Evolutionary conservation across 2,329 filamentous ascomycete species (phyloP).

Genomic region (Dactylellina drechsleri): DNA sequence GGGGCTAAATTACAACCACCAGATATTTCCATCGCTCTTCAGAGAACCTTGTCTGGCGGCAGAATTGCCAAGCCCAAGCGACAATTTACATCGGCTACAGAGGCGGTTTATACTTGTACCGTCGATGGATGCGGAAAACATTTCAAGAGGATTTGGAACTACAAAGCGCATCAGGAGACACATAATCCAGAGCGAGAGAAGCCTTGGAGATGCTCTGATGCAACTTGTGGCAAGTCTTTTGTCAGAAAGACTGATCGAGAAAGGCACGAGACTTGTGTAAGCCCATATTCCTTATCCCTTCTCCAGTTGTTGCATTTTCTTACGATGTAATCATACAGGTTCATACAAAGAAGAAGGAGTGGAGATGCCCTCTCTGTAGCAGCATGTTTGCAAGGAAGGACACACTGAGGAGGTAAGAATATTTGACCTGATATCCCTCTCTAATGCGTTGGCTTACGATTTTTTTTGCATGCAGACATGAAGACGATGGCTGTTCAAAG

Average conservation of each 20-base stretch:
- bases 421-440: not conserved
- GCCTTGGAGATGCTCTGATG: conserved; percentile 73
- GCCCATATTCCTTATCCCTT: conserved; percentile 56
- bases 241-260: conserved; percentile 82
- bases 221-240: conserved; percentile 78
- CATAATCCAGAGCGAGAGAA: conserved; percentile 79
- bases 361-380: conserved; percentile 76
- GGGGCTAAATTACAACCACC: conserved; percentile 42
- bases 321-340: conserved; percentile 68
- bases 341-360: conserved; percentile 77
- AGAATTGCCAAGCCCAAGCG: conserved; percentile 56
- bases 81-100: conserved; percentile 71
- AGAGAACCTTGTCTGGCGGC: conserved; percentile 41
- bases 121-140: conserved; percentile 73
- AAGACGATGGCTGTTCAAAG: conserved; percentile 79
- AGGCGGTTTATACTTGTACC: conserved; percentile 77
- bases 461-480: conserved; percentile 68
- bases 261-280: conserved; percentile 68
- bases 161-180: conserved; percentile 84
- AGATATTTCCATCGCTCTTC: conserved; percentile 52
- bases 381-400: conserved; percentile 81
- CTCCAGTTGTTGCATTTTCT: conserved; percentile 63
- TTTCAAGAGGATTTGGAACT: conserved; percentile 87
- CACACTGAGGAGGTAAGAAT: conserved; percentile 77
- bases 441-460: conserved; percentile 14